Evolutionary conservation across 164 flowering plant species (phyloP), one percentile per base, ranked within the genome.

Genomic region (Tinospora cordifolia): DNA sequence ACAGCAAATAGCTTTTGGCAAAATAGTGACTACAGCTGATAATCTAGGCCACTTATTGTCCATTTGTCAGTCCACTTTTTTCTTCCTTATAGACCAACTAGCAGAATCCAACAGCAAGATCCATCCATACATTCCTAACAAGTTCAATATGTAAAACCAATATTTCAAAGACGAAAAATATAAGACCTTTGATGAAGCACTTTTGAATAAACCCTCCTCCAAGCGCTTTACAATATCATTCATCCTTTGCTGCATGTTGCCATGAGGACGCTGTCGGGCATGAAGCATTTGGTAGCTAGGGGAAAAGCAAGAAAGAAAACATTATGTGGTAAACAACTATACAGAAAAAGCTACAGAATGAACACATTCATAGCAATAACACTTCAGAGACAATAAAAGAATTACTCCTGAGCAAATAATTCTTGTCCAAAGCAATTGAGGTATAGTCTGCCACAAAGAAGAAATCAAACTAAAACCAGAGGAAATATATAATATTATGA

Each of bases 211-310:
- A 19, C 80, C 76, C 65, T 86, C 95, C 73, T 94, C 99, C 72
- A 92, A 70, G 51, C 93, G 93, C 76, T 69, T 90, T 26, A 80
- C 87, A 77, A 94, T 59, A 77, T 90, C 96, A 27, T 39, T 47
- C 38, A 85, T 38, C 83, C 67, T 88, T 44, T 62, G 47, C 65
- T 71, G 78, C 77, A 69, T 72, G 60, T 67, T 11, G 14, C 22
- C 22, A 34, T 25, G 66, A 14, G 62, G 69, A 74, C 74, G 76
- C 67, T 69, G 76, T 68, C 39, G 76, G n/a, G 66, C 41, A 69
- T 71, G 46, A 69, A 74, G 46, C 46, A 15, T 27, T 26, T 66
- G 66, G n/a, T 15, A 64, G 21, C 78, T 77, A 74, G 51, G 63
- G 46, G 65, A 59, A 66, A 11, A 30, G 10, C 12, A 19, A 15